These are phyloP conservation scores for Russula foetens DNA, from an alignment of 768 basidiomycete genomes.

Conservation along the genomic window DNA sequence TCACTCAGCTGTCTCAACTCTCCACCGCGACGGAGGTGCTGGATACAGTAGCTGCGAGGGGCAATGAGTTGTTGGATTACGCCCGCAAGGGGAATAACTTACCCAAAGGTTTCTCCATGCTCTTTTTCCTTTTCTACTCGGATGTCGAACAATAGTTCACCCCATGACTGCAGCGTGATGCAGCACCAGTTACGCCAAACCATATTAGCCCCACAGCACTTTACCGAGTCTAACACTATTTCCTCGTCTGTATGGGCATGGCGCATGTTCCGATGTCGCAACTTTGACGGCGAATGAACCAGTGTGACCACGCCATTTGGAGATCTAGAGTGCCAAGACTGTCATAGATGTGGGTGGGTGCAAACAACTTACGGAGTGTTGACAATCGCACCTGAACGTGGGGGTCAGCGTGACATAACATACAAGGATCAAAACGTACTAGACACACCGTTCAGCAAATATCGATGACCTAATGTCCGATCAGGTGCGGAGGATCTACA, in stretches of 20 bases:
- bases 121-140: constrained; percentile 84
- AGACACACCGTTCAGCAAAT: constrained; percentile 85
- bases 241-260: constrained; percentile 74
- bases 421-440: constrained; percentile 37
- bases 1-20: constrained; percentile 1
- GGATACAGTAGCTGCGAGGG: constrained; percentile 23
- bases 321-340: constrained; percentile 30
- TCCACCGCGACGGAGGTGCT: constrained; percentile 28
- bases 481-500: constrained; percentile 42
- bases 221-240: constrained; percentile 45
- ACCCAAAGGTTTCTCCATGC: constrained; percentile 73
- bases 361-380: constrained; percentile 74
- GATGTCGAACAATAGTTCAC: constrained; percentile 73
- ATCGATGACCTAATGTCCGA: constrained; percentile 62
- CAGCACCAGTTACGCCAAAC: constrained; percentile 84
- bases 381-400: constrained; percentile 71
- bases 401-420: constrained; percentile 1
- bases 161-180: constrained; percentile 47
- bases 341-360: background rate
- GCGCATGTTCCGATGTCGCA: constrained; percentile 83
- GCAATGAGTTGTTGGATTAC: background rate
- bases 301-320: constrained; percentile 66
- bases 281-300: constrained; percentile 73
- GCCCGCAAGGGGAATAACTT: constrained; percentile 9
- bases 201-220: constrained; percentile 35